Evolutionary conservation across 495 filamentous ascomycete genomes (phyloP), one percentile per base, ranked within the genome.

Genomic region (Bryoglossum gracile): DNA sequence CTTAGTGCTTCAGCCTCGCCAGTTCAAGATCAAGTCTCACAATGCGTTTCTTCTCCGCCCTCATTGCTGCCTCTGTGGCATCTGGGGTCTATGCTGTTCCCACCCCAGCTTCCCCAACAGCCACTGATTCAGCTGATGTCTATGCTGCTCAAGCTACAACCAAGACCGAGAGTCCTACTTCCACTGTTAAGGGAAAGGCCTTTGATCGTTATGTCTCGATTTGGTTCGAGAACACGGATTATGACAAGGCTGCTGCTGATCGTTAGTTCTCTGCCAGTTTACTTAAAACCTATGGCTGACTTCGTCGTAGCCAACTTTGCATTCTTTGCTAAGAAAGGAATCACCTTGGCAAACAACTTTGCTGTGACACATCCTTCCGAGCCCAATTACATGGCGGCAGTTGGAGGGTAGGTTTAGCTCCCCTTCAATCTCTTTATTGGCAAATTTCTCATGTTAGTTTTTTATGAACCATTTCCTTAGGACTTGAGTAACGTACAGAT

Each of bases 181-280:
- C 75, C 42, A 64, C 77, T 57, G 82, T 88, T 42, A 59, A 71
- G 53, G 84, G 84, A 39, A 69, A 75, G 48, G 78, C 70, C 2
- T 89, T 87, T 54, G 70, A 86, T 62, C 73, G 81, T 9, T 78
- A 86, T 53, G 72, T 78, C 34, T 74, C 77, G 50, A 78, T 89
- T 60, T 87, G 82, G 82, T 70, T 87, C 16, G 84, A 87, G 67
- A 89, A 87, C 58, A 82, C 77, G 36, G 81, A 87, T 67, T 72
- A 69, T 48, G 60, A 62, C 13, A 68, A 62, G 62, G 65, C 59
- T 19, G 54, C 50, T 19, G 55, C 51, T 10, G 54, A 64, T 22
- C 53, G 55, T 58, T 53, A 50, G 51, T 52, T 9, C 13, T 68
- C 64, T 61, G 68, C 50, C 69, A 57, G 42, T 60, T 56, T 9